Evolutionary conservation across 495 filamentous ascomycete species (phyloP).

Genomic region (Xylaria nigripes): DNA sequence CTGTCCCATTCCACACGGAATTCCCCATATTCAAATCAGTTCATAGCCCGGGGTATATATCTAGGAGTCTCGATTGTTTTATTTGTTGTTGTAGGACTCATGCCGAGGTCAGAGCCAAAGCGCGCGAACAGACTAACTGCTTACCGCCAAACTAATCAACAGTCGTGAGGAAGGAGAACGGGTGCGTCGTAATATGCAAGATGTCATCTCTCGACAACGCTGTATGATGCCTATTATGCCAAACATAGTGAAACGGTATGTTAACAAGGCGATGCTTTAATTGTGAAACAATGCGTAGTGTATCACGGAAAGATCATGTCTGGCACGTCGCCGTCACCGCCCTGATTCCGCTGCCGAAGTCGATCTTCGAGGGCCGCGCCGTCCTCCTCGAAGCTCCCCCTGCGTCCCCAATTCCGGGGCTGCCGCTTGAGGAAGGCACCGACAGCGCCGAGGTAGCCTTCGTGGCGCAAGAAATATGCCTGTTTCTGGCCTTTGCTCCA

Average conservation of each 20-base stretch:
- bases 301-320: not conserved
- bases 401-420: constrained; percentile 82
- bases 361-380: constrained; percentile 14
- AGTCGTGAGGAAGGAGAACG: not conserved
- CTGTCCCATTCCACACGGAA: too few species aligned
- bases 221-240: not conserved
- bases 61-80: not conserved
- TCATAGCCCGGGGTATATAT: not conserved
- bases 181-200: not conserved
- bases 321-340: not conserved
- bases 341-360: constrained; percentile 3
- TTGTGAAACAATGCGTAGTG: not conserved
- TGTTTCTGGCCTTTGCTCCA: constrained; percentile 93
- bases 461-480: constrained; percentile 91
- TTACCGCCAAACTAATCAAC: not conserved
- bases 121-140: not conserved
- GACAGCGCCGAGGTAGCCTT: constrained; percentile 94
- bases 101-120: not conserved
- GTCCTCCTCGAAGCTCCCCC: constrained; percentile 56
- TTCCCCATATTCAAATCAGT: not conserved
- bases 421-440: constrained; percentile 90
- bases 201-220: constrained; percentile 4
- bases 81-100: not conserved
- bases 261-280: not conserved
- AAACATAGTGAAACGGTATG: not conserved